A percentile compares a stretch with the other conserved stretches of the same genome.
Evolutionary conservation across 2,329 filamentous ascomycete species (phyloP).

Genomic region (Alternaria solani): DNA sequence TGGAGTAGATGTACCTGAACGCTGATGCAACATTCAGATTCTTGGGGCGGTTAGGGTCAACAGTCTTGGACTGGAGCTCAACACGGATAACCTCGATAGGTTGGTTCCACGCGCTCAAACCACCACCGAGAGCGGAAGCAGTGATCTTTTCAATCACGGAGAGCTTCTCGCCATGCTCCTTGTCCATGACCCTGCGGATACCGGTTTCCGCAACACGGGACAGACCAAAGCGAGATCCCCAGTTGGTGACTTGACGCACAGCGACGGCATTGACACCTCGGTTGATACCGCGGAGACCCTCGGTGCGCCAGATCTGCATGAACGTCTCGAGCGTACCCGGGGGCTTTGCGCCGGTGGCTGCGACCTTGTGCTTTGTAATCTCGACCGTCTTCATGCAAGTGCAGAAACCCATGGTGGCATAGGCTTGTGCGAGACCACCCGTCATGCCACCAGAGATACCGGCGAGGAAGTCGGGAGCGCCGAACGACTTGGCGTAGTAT

Average conservation of each 20-base stretch:
- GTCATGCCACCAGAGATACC: constrained; percentile 92
- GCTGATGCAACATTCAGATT: constrained; percentile 96
- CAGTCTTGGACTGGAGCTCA: constrained; percentile 99
- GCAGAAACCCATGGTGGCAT: constrained; percentile 99
- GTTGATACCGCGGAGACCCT: constrained; percentile 97
- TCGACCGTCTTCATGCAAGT: constrained; percentile 99
- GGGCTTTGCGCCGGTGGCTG: constrained; percentile 80
- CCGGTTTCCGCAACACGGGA: constrained; percentile 88
- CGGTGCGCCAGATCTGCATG: constrained; percentile 93
- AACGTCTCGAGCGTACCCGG: constrained; percentile 94
- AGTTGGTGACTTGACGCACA: constrained; percentile 99
- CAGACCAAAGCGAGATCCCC: constrained; percentile 95
- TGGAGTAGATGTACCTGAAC: constrained; percentile 83
- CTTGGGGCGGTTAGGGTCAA: constrained; percentile 96
- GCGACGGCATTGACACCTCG: constrained; percentile 98
- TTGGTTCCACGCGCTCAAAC: constrained; percentile 97
- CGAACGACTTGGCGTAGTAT: constrained; percentile 84
- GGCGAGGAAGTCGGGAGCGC: constrained; percentile 84
- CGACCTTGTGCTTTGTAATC: constrained; percentile 98
- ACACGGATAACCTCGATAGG: constrained; percentile 99
- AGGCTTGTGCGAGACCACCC: constrained; percentile 95
- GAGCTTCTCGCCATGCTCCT: constrained; percentile 82
- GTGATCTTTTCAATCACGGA: constrained; percentile 84
- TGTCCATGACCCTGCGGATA: constrained; percentile 80
- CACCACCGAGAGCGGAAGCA: constrained; percentile 87